Base-by-base conservation (phyloP, 106 monocot genomes). In the Posidonia australis region DNA sequence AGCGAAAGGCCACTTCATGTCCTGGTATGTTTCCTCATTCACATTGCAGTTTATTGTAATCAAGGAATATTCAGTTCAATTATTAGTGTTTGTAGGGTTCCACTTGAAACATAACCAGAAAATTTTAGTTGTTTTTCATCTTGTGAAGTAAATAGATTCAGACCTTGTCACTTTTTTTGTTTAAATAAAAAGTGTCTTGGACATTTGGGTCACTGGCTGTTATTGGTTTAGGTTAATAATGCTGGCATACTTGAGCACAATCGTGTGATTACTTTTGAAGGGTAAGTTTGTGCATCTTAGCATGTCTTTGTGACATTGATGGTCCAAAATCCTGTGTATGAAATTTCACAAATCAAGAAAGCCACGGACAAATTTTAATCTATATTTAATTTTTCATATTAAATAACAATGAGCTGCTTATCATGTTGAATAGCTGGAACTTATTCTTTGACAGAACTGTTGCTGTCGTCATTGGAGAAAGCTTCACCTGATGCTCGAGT, bases 401-500 rank as follows among this genome's bases (percentile, higher is more conserved):
- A n/a, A n/a, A n/a, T 36, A 7, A 36, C 36, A 36, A 36, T 5
- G 9, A 13, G 5, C 9, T 9, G 17, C 5, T 1, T 16, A 29
- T 47, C 19, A 49, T 66, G 41, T 44, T 13, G 54, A 64, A n/a
- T 71, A 66, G 86, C 86, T 41, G 89, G 81, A 58, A 94, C 93
- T 28, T 94, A 84, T 65, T 30, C 80, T 72, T 48, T 89, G 68
- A 94, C 93, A 44, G 89, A 94, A 60, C 18, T 83, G 65, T 70
- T 94, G 79, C 56, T 86, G 36, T 84, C 93, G 64, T 64, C 80
- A 44, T 66, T 94, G 22, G 86, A 86, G 73, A 94, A 94, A 74
- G 72, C 83, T 49, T 77, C 93, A 55, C 86, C 89, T 43, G 81
- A 94, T 66, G 83, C 89, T 72, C 79, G 89, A 55, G 89, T 94